Evolutionary conservation across 73 alveolate genomes (phyloP).

Genomic region (Tetrahymena borealis): DNA sequence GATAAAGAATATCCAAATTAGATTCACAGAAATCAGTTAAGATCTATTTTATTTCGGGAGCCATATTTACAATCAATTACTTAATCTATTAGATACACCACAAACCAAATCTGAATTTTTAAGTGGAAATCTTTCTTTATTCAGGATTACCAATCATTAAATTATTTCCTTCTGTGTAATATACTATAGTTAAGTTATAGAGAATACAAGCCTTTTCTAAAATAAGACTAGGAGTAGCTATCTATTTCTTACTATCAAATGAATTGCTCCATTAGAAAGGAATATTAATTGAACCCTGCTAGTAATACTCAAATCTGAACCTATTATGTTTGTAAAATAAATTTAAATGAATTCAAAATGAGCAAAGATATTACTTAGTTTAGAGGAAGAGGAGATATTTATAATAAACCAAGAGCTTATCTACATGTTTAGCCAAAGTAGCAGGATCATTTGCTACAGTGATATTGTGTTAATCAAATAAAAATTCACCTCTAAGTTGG

Average conservation of each 20-base stretch:
- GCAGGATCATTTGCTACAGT: background rate
- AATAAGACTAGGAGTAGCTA: background rate
- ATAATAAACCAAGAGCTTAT: background rate
- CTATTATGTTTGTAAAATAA: background rate
- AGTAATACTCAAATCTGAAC: background rate
- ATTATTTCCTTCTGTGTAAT: background rate
- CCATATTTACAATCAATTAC: background rate
- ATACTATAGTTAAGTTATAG: background rate
- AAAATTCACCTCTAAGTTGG: background rate
- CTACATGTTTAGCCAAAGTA: background rate
- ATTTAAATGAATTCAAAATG: background rate
- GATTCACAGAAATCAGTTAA: background rate
- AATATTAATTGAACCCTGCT: background rate
- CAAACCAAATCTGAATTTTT: background rate
- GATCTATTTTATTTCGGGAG: background rate
- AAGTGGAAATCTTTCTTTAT: background rate
- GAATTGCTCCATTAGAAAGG: conserved; percentile 3
- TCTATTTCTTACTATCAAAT: background rate
- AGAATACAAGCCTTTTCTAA: background rate
- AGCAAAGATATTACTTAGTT: background rate
- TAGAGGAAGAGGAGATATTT: background rate
- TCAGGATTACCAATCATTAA: background rate
- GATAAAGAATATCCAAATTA: background rate
- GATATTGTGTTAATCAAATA: background rate
- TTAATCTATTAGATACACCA: background rate